Base-by-base conservation (phyloP, 768 basidiomycete species). In the Lanmaoa pseudosensibilis region DNA sequence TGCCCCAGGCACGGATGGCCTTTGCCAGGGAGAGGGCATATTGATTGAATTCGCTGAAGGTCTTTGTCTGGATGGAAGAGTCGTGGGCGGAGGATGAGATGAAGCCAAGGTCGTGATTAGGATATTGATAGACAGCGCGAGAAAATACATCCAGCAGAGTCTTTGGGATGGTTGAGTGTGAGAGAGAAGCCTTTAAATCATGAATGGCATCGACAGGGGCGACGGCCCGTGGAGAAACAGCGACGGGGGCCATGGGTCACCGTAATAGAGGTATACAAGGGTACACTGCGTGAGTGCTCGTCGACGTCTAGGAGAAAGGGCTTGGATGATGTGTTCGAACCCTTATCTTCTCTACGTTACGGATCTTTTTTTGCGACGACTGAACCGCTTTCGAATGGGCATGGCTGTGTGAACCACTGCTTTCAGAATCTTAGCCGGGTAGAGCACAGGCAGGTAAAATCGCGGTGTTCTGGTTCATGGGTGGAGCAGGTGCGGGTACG, bases 1-100 rank as follows among this genome's bases (percentile, higher is more conserved):
- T 70, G 3, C 54, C 60, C 71, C 66, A 68, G 3, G 52, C 40
- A 33, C 56, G 55, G 34, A 68, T 47, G 18, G 66, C 69, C 15
- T 57, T 60, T n/a, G 66, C 67, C 0, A 70, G 55, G 36, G 61
- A 59, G 39, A 52, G 55, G 8, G 50, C 63, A 39, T 50, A 15
- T 46, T 60, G 56, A 25, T 47, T 55, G 44, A 70, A 69, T 12
- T 60, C 11, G 47, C 32, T 39, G 43, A 70, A 72, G 0, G 69
- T 58, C 41, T 62, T 69, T 3, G 66, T 66, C 33, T 62, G 62
- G 10, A 69, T 67, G 11, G 71, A 60, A 10, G 66, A 72, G 33
- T 72, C 62, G 21, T 69, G 69, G 18, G 37, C 49, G 0, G 49
- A 70, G 8, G 69, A 72, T 0, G 71, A 63, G 33, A 70, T 52